Base-by-base conservation (phyloP, 1,284 basidiomycete genomes). In the Naganishia sp. region DNA sequence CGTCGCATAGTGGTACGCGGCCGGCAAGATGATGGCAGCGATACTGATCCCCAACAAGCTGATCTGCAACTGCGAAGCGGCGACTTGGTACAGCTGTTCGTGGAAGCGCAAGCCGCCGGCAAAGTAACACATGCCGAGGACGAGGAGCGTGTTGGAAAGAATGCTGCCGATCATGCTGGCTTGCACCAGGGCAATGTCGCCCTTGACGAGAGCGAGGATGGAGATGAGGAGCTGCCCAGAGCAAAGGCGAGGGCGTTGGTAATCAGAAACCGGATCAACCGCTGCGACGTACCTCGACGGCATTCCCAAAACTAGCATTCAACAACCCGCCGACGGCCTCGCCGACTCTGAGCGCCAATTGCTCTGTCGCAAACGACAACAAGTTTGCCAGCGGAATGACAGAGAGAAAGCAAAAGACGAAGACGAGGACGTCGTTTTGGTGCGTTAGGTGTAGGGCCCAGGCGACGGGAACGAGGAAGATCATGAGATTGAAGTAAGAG, bases 151-250 rank as follows among this genome's bases (percentile, higher is more conserved):
- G 73, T 88, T 88, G 69, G 85, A 86, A 21, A 88, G 75, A 63
- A 88, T 83, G 47, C 83, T 84, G 41, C 86, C 86, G 39, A 86
- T 82, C 72, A 87, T 82, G 41, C 82, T 82, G 76, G 90, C 78
- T 79, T 94, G 92, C 0, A 94, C 92, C 62, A 95, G 85, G 50
- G 83, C 82, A 28, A 95, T 80, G 77, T 94, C 83, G 71, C 92
- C 93, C 77, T 94, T 87, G 6, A 83, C 76, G 21, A 94, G 82
- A 0, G 91, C 90, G 53, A 92, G 87, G 67, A 94, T 92, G 85
- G 92, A 76, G 56, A 73, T 74, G 41, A 72, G 67, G 72, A 86
- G 80, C 52, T 52, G 25, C 18, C 5, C 13, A 5, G 28, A 28
- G 28, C 28, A 3, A 25, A 9, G 45, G 23, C 9, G 45, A 23